Evolutionary conservation across 371 early-diverging fungal genomes (phyloP).

Genomic region (Chytridiales sp.): DNA sequence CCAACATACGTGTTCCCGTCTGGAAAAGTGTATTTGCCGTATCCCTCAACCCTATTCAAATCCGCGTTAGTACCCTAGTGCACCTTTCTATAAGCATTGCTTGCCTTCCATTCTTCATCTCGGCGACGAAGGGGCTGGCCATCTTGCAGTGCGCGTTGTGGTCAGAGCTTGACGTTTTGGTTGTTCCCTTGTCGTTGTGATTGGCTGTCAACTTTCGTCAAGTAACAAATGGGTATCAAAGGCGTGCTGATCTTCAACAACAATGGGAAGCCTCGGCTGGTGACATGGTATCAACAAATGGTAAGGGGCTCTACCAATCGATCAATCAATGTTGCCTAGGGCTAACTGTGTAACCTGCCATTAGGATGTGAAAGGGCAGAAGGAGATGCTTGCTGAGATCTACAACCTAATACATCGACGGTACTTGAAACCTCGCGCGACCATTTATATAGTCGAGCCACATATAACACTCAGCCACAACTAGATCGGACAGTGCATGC

Average conservation of each 20-base stretch:
- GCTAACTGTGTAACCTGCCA: conserved; percentile 5
- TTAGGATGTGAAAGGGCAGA: conserved; percentile 80
- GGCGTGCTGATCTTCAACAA: conserved; percentile 95
- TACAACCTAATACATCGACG: too few species aligned
- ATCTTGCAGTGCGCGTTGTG: too few species aligned
- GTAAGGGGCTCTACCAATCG: conserved; percentile 45
- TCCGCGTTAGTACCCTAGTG: background rate
- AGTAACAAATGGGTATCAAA: conserved; percentile 62
- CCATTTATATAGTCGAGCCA: background rate
- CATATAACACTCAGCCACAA: background rate
- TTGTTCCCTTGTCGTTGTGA: too few species aligned
- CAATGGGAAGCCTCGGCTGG: conserved; percentile 89
- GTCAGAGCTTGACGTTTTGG: too few species aligned
- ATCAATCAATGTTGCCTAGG: background rate
- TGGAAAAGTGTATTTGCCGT: conserved; percentile 49
- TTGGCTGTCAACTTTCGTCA: too few species aligned
- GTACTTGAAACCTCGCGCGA: too few species aligned
- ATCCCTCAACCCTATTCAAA: conserved; percentile 45
- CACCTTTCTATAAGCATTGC: too few species aligned
- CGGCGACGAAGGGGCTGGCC: conserved; percentile 22
- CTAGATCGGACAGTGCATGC: conserved; percentile 79
- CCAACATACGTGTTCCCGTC: conserved; percentile 52
- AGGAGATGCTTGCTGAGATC: conserved; percentile 80
- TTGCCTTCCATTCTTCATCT: conserved; percentile 32
- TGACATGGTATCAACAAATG: conserved; percentile 89